Evolutionary conservation across 2,329 filamentous ascomycete species (phyloP).

Genomic region (Diaporthe ampelina): DNA sequence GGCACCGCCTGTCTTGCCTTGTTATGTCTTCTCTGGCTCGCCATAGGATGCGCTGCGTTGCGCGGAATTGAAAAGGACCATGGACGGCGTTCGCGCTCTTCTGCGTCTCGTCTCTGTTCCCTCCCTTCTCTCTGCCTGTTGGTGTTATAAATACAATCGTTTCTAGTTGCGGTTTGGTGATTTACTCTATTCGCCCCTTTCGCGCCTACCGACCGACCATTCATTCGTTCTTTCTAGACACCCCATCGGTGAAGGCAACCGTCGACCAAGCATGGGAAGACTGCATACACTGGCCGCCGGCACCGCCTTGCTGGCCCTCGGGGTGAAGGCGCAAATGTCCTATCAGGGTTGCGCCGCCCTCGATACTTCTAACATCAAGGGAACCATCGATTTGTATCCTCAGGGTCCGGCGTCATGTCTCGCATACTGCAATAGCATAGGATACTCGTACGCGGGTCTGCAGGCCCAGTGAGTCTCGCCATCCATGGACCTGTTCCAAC

Average conservation of each 20-base stretch:
- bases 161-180: constrained; percentile 8
- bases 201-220: constrained; percentile 26
- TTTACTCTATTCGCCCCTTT: constrained; percentile 1
- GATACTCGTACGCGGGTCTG: constrained; percentile 27
- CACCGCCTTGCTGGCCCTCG: constrained; percentile 31
- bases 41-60: background rate
- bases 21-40: constrained; percentile 12
- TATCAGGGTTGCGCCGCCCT: constrained; percentile 35
- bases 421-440: constrained; percentile 33
- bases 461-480: constrained; percentile 35
- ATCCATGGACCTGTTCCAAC: background rate
- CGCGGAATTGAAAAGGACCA: constrained; percentile 16
- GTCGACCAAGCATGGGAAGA: constrained; percentile 30
- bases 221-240: constrained; percentile 31
- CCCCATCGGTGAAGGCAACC: background rate
- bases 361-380: background rate
- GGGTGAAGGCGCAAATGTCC: constrained; percentile 5
- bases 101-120: constrained; percentile 6
- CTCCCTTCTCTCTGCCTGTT: constrained; percentile 22
- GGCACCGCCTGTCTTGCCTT: constrained; percentile 23
- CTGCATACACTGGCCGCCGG: constrained; percentile 28
- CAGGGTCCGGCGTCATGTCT: constrained; percentile 34
- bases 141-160: constrained; percentile 22
- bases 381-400: constrained; percentile 15
- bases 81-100: constrained; percentile 8